Conservation (phyloP, 495 filamentous ascomycete species). For the Lasiosphaeriaceae sp. region DNA sequence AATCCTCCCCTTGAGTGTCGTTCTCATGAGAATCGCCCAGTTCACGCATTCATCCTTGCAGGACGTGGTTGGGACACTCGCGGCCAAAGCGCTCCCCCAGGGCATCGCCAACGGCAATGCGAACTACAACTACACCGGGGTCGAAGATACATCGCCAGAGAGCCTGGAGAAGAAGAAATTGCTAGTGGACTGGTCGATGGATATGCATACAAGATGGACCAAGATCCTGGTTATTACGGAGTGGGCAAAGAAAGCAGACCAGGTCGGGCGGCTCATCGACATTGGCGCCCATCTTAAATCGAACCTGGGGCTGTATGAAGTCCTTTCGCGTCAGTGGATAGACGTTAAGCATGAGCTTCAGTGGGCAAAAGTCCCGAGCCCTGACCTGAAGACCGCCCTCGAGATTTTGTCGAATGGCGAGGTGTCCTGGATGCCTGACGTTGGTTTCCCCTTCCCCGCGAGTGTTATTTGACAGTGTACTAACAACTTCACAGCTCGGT, state of each 20-base stretch:
- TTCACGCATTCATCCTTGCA: constrained; percentile 73
- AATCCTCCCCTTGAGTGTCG: constrained; percentile 63
- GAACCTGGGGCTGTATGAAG: constrained; percentile 53
- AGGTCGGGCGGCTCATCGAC: constrained; percentile 81
- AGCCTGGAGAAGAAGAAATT: constrained; percentile 77
- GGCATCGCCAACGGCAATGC: constrained; percentile 49
- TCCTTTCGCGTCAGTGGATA: constrained; percentile 56
- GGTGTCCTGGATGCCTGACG: constrained; percentile 72
- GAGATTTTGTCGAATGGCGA: constrained; percentile 74
- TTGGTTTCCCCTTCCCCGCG: constrained; percentile 34
- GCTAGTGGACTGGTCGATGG: constrained; percentile 66
- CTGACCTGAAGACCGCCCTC: constrained; percentile 85
- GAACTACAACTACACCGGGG: constrained; percentile 5
- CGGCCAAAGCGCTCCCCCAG: constrained; percentile 56
- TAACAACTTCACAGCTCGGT: constrained; percentile 50
- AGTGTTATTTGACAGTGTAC: constrained; percentile 1
- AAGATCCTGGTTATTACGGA: constrained; percentile 83
- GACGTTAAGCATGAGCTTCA: constrained; percentile 65
- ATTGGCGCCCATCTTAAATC: constrained; percentile 65
- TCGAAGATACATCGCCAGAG: constrained; percentile 56
- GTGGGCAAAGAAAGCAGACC: constrained; percentile 76
- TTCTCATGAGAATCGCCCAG: constrained; percentile 75
- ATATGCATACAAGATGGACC: constrained; percentile 62
- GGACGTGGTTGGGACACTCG: constrained; percentile 65
- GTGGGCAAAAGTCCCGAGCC: constrained; percentile 68